phyloP scores from a whole-genome alignment of 768 basidiomycete genomes.

The Rhodocollybia butyracea region DNA sequence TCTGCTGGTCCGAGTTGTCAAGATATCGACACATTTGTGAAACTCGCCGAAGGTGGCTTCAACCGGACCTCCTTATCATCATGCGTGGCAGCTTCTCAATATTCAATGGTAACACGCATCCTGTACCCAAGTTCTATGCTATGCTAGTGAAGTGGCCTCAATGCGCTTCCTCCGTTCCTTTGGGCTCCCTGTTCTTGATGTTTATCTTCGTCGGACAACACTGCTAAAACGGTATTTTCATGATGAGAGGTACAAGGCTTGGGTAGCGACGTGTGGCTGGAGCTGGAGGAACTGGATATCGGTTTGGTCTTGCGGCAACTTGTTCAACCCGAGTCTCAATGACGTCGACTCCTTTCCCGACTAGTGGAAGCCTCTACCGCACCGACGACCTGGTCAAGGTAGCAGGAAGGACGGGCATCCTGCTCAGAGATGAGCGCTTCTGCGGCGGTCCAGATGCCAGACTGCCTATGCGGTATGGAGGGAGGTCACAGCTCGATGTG shows the following conservation, averaged over 20 bases:
- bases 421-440: slow-evolving; percentile 37
- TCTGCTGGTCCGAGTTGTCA: slow-evolving; percentile 37
- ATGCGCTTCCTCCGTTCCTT: slow-evolving; percentile 35
- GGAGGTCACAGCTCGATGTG: slow-evolving; percentile 44
- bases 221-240: slow-evolving; percentile 40
- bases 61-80: slow-evolving; percentile 37
- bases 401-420: slow-evolving; percentile 29
- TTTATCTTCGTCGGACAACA: slow-evolving; percentile 36
- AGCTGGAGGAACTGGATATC: slow-evolving; percentile 34
- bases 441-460: slow-evolving; percentile 44
- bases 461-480: slow-evolving; percentile 45
- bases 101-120: slow-evolving; percentile 39
- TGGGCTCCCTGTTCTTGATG: slow-evolving; percentile 37
- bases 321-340: slow-evolving; percentile 43
- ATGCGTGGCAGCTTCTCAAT: slow-evolving; percentile 29
- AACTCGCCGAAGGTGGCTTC: slow-evolving; percentile 45
- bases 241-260: slow-evolving; percentile 37
- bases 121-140: slow-evolving; percentile 38
- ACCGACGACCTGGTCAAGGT: slow-evolving; percentile 40
- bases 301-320: slow-evolving; percentile 42
- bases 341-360: slow-evolving; percentile 46
- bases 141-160: slow-evolving; percentile 46
- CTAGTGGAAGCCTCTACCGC: slow-evolving; percentile 51
- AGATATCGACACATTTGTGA: slow-evolving; percentile 33
- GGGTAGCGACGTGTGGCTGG: slow-evolving; percentile 39